Base-by-base conservation (phyloP, 805 yeast species). In the Groenewaldozyma tartarivorans region DNA sequence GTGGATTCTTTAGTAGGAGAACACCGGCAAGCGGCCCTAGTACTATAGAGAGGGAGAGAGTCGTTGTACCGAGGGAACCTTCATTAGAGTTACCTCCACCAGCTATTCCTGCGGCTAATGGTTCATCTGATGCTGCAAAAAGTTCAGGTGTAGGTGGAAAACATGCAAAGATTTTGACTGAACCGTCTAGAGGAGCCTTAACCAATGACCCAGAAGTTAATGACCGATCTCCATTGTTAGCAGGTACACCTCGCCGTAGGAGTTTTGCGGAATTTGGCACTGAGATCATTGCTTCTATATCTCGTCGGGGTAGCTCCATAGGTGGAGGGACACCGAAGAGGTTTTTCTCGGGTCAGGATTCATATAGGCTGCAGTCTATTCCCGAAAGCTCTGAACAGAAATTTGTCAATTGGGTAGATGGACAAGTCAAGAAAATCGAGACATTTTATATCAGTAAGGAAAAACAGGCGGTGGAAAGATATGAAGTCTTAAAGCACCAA, bases 321-420 rank as follows among this genome's bases (percentile, higher is more conserved):
- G n/a, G n/a, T n/a, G n/a, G n/a, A n/a, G n/a, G n/a, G n/a, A n/a
- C n/a, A n/a, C n/a, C n/a, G n/a, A n/a, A n/a, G n/a, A n/a, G n/a
- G n/a, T n/a, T n/a, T n/a, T n/a, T n/a, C n/a, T n/a, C n/a, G n/a
- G 29, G 29, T 13, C 11, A 13, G 11, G 29, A 24, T 24, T 9
- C 29, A 24, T 24, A 24, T 13, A 24, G 29, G 13, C 29, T 24
- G 13, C 11, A 24, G 29, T 9, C 29, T 24, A 24, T 24, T 9
- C 29, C 29, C 13, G 44, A 53, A 20, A 61, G 63, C n/a, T 71
- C 66, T 9, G 67, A 65, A 34, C 47, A 56, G 3, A 72, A 71
- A 39, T 86, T 85, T 48, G 47, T 69, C n/a, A 55, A 51, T 2
- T 85, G 94, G 94, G 67, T 85, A 4, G 80, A 81, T 41, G 40